Conservation (phyloP, 495 filamentous ascomycete genomes). For the Cenococcum geophilum region DNA sequence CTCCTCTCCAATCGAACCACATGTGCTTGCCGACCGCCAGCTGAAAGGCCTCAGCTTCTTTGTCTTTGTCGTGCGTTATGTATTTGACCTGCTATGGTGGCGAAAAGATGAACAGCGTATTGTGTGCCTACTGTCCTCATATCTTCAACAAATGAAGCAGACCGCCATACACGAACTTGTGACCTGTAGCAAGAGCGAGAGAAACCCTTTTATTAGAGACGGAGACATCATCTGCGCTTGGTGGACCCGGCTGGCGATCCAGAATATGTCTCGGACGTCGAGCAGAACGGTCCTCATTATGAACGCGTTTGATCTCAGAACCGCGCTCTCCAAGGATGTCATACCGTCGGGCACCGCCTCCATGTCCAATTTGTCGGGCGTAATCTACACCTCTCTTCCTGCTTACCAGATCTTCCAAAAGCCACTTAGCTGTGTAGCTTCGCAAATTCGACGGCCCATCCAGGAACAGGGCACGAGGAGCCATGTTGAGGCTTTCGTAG, state of each 20-base stretch:
- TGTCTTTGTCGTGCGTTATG: slow-evolving; percentile 27
- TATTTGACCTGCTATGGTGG: slow-evolving; percentile 11
- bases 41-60: slow-evolving; percentile 31
- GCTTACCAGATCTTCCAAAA: slow-evolving; percentile 1
- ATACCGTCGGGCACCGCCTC: slow-evolving; percentile 2
- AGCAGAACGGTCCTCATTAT: slow-evolving; percentile 5
- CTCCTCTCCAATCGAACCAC: background rate
- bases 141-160: background rate
- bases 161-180: background rate
- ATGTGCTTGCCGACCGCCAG: slow-evolving; percentile 18
- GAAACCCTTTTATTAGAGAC: slow-evolving; percentile 42
- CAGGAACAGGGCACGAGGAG: background rate
- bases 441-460: slow-evolving; percentile 10
- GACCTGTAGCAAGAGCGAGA: slow-evolving; percentile 4
- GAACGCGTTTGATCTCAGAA: slow-evolving; percentile 14
- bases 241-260: slow-evolving; percentile 28
- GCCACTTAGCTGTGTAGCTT: slow-evolving; percentile 7
- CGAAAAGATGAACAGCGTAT: background rate
- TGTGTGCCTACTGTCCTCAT: background rate
- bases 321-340: slow-evolving; percentile 7
- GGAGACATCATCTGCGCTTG: slow-evolving; percentile 42
- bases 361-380: slow-evolving; percentile 11
- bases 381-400: slow-evolving; percentile 4
- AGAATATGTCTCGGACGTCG: slow-evolving; percentile 6
- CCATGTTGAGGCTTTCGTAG: background rate